Evolutionary conservation across 2,329 filamentous ascomycete genomes (phyloP).

Genomic region (Alternaria sp.): DNA sequence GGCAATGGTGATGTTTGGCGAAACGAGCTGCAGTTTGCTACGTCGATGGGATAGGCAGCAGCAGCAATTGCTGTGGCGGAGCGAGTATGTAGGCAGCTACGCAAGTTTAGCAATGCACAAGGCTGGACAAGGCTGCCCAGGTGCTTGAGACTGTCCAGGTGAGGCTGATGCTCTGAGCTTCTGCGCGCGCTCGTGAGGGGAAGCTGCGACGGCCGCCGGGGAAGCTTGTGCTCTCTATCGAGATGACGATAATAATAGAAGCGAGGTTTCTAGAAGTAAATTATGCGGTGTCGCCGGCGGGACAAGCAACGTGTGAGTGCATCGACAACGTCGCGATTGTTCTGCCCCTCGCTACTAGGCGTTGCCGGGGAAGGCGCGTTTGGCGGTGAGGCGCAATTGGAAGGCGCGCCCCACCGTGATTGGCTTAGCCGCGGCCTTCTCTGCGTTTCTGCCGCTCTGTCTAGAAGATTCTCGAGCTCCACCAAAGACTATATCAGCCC

Average conservation of each 20-base stretch:
- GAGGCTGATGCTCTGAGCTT: background rate
- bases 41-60: background rate
- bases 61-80: conserved; percentile 3
- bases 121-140: conserved; percentile 12
- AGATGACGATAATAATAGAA: background rate
- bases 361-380: conserved; percentile 25
- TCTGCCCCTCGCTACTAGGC: conserved; percentile 19
- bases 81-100: conserved; percentile 11
- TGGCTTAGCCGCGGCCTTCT: conserved; percentile 34
- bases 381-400: conserved; percentile 34
- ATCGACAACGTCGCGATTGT: conserved; percentile 5
- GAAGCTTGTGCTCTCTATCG: background rate
- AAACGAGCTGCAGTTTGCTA: background rate
- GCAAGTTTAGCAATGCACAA: conserved; percentile 4
- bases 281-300: background rate
- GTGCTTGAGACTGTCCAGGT: background rate
- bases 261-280: background rate
- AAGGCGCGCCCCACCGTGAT: conserved; percentile 23
- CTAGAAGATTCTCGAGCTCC: conserved; percentile 49
- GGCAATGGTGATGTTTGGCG: background rate
- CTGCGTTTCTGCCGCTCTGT: conserved; percentile 42
- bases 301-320: background rate
- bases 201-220: background rate
- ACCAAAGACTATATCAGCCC: conserved; percentile 40
- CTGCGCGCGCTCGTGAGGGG: background rate